A percentile compares a stretch with the other conserved stretches of the same genome.
Evolutionary conservation across 805 yeast genomes (phyloP).

Genomic region (Ogataea nonfermentans): DNA sequence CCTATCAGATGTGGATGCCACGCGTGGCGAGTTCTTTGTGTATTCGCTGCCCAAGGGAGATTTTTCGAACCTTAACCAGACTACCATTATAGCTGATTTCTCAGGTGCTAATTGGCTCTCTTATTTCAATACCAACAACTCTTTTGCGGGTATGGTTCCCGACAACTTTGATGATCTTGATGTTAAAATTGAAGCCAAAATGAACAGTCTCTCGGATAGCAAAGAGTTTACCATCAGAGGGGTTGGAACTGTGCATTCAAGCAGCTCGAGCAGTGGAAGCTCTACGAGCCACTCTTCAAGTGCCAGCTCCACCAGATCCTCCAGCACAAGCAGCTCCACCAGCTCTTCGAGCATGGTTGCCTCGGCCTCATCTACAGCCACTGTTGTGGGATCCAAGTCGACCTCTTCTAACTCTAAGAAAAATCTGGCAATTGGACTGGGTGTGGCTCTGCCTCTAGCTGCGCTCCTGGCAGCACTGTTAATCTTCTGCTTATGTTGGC

Average conservation of each 20-base stretch:
- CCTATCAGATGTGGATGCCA: conserved; percentile 63
- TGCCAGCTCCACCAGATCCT: conserved; percentile 32
- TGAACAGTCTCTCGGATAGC: conserved; percentile 36
- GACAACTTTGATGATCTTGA: conserved; percentile 39
- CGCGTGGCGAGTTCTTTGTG: conserved; percentile 58
- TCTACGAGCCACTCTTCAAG: conserved; percentile 18
- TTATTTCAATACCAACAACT: conserved; percentile 56
- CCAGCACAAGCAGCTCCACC: conserved; percentile 25
- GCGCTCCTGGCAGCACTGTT: conserved; percentile 47
- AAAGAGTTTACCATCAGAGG: conserved; percentile 55
- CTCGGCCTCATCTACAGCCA: too few relatives aligned
- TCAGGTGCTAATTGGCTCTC: conserved; percentile 59
- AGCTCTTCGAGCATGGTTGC: conserved; percentile 19
- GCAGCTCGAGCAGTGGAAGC: conserved; percentile 17
- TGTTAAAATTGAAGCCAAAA: conserved; percentile 43
- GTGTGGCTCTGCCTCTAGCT: conserved; percentile 76
- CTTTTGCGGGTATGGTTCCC: conserved; percentile 70
- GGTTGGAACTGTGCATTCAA: conserved; percentile 35
- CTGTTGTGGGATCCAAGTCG: too few relatives aligned
- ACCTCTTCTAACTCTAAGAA: conserved; percentile 35
- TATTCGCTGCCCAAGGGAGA: conserved; percentile 53
- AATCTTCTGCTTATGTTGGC: conserved; percentile 56
- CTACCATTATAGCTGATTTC: conserved; percentile 47
- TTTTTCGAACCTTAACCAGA: conserved; percentile 52
- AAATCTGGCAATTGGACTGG: conserved; percentile 82